Base-by-base conservation (phyloP, 129 eudicot species). In the Pseudognaphalium luteoalbum region DNA sequence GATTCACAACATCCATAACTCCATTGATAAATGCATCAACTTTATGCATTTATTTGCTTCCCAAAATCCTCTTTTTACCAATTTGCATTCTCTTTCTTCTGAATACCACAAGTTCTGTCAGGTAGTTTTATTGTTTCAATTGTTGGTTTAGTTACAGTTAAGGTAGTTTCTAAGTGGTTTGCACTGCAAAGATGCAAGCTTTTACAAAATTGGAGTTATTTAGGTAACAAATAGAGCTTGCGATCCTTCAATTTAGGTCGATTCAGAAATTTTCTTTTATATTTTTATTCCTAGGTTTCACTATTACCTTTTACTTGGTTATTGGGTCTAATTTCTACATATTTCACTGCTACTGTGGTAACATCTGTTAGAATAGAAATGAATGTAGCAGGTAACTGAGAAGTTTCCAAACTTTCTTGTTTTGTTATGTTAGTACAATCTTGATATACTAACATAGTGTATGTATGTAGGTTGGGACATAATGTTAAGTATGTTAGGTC, bases 51-150 rank as follows among this genome's bases (percentile, higher is more conserved):
- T 61, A 8, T 72, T 84, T 14, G 83, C 86, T 70, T 71, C 89
- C 60, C 78, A 67, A 44, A 87, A 87, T 51, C 87, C 86, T 41
- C 44, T 90, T 74, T 57, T 86, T 63, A 56, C 67, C 60, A 83
- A 82, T 66, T 52, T 84, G 62, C 57, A 78, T 29, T 82, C 85
- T 28, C 70, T 87, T 30, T 83, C 83, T 56, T 65, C 80, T 12
- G 78, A 84, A n/a, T 82, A 88, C 34, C 83, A 80, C 21, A 44
- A 52, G 41, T 76, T 83, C 80, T 80, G 86, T 63, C 87, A 78
- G 89, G 90, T 85, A 81, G 16, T 17, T 66, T 14, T 22, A n/a
- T 0, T 4, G 19, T 58, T 77, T 28, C 64, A n/a, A 25, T 14
- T n/a, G 70, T 30, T 44, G 71, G 14, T 57, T 68, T 68, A 37